Evolutionary conservation across 192 early-diverging fungal genomes (phyloP).

Genomic region (Bifiguratus adelaidae): DNA sequence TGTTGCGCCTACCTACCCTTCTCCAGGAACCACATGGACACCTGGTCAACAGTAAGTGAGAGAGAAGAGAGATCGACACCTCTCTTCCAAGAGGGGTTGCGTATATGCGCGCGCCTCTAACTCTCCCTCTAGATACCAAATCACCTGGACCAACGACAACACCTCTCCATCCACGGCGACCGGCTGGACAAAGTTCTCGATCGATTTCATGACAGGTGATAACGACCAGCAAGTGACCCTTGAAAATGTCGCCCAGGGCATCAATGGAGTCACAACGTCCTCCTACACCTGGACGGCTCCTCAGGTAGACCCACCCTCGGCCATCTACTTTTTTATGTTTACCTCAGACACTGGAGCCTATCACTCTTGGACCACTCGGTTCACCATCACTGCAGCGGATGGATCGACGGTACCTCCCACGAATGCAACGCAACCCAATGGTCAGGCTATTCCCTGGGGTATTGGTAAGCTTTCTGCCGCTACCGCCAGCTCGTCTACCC

Average conservation of each 20-base stretch:
- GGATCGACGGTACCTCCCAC: conserved; percentile 2
- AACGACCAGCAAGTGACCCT: conserved; percentile 12
- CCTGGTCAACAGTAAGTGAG: background rate
- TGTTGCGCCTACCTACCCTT: conserved; percentile 16
- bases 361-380: conserved; percentile 21
- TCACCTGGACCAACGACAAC: conserved; percentile 9
- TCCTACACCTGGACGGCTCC: conserved; percentile 11
- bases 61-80: too few species aligned
- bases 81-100: background rate
- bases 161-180: background rate
- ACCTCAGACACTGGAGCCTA: conserved; percentile 3
- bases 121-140: too few species aligned
- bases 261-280: conserved; percentile 2
- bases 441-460: conserved; percentile 13
- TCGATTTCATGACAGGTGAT: conserved; percentile 29
- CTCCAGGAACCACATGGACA: conserved; percentile 18
- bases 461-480: conserved; percentile 1
- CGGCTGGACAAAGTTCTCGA: conserved; percentile 14
- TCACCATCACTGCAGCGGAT: conserved; percentile 12
- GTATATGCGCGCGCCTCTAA: too few species aligned
- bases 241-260: conserved; percentile 14
- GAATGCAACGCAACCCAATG: background rate
- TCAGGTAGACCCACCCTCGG: conserved; percentile 12
- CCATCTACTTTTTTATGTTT: conserved; percentile 30
- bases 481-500: background rate